These are phyloP conservation scores for Myrica gale DNA, from an alignment of 306 rosid species.

Conservation along the genomic window DNA sequence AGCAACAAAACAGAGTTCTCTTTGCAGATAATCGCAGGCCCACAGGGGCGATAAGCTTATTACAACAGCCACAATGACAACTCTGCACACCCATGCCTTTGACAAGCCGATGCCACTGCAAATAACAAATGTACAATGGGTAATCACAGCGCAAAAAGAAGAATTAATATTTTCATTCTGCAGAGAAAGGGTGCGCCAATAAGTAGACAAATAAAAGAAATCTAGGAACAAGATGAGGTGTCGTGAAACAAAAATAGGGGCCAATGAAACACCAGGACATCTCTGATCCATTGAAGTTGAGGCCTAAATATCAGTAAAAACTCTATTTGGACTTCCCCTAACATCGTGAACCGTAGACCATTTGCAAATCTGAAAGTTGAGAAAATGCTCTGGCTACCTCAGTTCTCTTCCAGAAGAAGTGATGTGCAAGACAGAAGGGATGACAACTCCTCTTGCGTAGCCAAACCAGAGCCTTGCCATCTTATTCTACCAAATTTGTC, in stretches of 20 bases:
- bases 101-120: conserved; percentile 23
- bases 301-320: background rate
- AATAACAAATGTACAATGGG: background rate
- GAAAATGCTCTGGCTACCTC: conserved; percentile 31
- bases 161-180: background rate
- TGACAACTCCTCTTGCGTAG: conserved; percentile 62
- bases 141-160: background rate
- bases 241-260: background rate
- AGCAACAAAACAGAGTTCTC: conserved; percentile 10
- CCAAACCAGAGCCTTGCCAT: conserved; percentile 86
- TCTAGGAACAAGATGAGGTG: background rate
- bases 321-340: background rate
- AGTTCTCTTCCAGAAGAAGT: conserved; percentile 51
- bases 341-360: background rate
- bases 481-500: conserved; percentile 90
- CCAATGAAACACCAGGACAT: background rate
- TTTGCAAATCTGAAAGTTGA: background rate
- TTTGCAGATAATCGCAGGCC: conserved; percentile 5
- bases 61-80: background rate
- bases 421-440: conserved; percentile 69
- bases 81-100: background rate
- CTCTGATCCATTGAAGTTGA: background rate
- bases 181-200: background rate
- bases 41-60: conserved; percentile 1
- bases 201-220: background rate